These are phyloP conservation scores for Aspergillus leporis DNA, from an alignment of 495 filamentous ascomycete species.

Conservation along the genomic window DNA sequence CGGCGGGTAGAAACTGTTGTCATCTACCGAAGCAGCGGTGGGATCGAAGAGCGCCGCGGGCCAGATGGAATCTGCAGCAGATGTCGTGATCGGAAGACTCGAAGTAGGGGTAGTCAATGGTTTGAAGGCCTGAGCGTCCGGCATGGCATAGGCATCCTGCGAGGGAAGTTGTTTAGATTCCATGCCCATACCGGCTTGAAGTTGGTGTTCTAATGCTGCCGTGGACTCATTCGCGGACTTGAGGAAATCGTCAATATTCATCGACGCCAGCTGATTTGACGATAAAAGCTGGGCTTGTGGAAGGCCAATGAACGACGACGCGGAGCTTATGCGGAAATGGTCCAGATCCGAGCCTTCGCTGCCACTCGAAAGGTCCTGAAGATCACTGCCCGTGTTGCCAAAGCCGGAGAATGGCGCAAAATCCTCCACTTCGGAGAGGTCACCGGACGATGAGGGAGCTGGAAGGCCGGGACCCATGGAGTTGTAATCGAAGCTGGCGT, in stretches of 20 bases:
- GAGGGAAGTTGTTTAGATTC: conserved; percentile 38
- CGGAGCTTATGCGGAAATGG: conserved; percentile 52
- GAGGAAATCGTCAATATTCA: conserved; percentile 66
- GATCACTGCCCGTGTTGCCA: conserved; percentile 32
- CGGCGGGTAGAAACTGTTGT: conserved; percentile 25
- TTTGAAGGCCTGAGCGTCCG: conserved; percentile 32
- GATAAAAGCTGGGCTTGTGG: conserved; percentile 52
- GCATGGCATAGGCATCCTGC: conserved; percentile 36
- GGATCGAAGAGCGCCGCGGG: conserved; percentile 38
- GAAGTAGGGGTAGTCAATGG: conserved; percentile 19
- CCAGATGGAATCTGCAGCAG: conserved; percentile 41
- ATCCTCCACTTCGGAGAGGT: conserved; percentile 76
- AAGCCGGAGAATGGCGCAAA: conserved; percentile 42
- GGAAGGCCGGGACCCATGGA: conserved; percentile 49
- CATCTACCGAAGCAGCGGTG: conserved; percentile 35
- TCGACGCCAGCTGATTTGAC: conserved; percentile 54
- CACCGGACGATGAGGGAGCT: conserved; percentile 71
- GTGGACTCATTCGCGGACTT: conserved; percentile 50
- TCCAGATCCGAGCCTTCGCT: conserved; percentile 58
- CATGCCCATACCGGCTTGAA: conserved; percentile 46
- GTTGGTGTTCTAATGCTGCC: conserved; percentile 47
- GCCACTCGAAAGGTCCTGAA: conserved; percentile 49
- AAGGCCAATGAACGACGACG: conserved; percentile 55
- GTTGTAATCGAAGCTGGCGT: conserved; percentile 64
- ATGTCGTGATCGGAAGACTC: conserved; percentile 28